These are phyloP conservation scores for Thermothielavioides terrestris DNA, from an alignment of 495 filamentous ascomycete genomes.

Conservation along the genomic window DNA sequence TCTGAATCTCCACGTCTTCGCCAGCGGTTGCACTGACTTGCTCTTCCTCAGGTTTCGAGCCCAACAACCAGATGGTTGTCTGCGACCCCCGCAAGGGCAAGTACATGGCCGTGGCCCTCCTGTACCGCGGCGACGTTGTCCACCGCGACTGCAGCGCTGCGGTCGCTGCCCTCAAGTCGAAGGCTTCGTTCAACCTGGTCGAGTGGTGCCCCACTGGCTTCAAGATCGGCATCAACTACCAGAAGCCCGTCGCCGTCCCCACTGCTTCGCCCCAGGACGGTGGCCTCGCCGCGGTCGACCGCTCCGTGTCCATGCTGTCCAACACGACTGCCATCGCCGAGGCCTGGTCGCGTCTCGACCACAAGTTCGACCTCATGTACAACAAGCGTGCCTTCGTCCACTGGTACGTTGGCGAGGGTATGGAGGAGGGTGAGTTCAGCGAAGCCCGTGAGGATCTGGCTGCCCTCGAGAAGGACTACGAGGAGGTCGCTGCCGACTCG, in stretches of 20 bases:
- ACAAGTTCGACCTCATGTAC: conserved; percentile 97
- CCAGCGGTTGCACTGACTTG: background rate
- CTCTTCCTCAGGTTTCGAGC: conserved; percentile 59
- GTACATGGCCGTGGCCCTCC: conserved; percentile 86
- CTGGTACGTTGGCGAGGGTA: conserved; percentile 93
- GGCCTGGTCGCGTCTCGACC: conserved; percentile 79
- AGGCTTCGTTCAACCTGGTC: conserved; percentile 81
- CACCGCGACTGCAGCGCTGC: conserved; percentile 76
- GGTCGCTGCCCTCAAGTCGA: conserved; percentile 74
- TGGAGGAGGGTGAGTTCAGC: conserved; percentile 92
- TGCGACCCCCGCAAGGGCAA: conserved; percentile 88
- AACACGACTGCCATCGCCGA: conserved; percentile 90
- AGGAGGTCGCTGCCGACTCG: conserved; percentile 76
- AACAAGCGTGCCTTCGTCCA: conserved; percentile 91
- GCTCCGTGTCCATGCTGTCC: conserved; percentile 81
- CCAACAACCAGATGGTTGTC: conserved; percentile 94
- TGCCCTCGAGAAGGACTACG: conserved; percentile 85
- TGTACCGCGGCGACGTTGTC: conserved; percentile 86
- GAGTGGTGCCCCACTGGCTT: conserved; percentile 97
- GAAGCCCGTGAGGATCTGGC: conserved; percentile 87
- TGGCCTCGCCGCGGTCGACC: conserved; percentile 76
- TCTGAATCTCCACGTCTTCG: background rate
- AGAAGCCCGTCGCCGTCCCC: conserved; percentile 75
- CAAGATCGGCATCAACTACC: conserved; percentile 92
- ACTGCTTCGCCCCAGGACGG: conserved; percentile 46